A percentile compares a stretch with the other conserved stretches of the same genome.
Conservation (phyloP, 768 basidiomycete genomes). For the Leccinellum albellum region DNA sequence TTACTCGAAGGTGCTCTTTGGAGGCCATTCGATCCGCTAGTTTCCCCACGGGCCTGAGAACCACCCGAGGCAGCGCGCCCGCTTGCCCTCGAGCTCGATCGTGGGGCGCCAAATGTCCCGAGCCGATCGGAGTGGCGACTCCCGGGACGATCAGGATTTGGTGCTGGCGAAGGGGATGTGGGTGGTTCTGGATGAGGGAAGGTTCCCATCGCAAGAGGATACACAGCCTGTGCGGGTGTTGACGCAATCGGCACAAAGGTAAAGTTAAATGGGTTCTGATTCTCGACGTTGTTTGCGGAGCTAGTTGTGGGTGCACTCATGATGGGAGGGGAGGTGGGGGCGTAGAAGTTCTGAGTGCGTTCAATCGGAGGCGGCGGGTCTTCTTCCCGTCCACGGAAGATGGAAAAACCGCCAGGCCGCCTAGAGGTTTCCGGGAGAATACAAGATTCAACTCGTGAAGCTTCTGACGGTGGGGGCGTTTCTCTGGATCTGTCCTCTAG, state of each 20-base stretch:
- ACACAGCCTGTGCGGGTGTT: slow-evolving; percentile 44
- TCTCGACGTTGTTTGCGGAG: slow-evolving; percentile 50
- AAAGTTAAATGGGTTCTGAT: slow-evolving; percentile 52
- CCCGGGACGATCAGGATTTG: slow-evolving; percentile 30
- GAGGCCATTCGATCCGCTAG: slow-evolving; percentile 23
- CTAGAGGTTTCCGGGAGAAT: slow-evolving; percentile 9
- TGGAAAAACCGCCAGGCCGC: slow-evolving; percentile 39
- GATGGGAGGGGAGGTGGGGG: slow-evolving; percentile 38
- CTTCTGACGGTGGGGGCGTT: slow-evolving; percentile 6
- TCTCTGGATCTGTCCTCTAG: slow-evolving; percentile 23
- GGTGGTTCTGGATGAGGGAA: slow-evolving; percentile 35
- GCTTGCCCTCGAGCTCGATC: slow-evolving; percentile 37
- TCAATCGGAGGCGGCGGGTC: slow-evolving; percentile 52
- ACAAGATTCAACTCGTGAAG: slow-evolving; percentile 16
- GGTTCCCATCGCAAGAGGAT: slow-evolving; percentile 36
- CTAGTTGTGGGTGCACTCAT: slow-evolving; percentile 37
- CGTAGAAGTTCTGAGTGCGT: slow-evolving; percentile 50
- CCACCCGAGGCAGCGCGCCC: slow-evolving; percentile 27
- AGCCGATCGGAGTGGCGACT: slow-evolving; percentile 33
- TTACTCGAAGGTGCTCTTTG: slow-evolving; percentile 40
- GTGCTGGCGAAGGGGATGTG: slow-evolving; percentile 32
- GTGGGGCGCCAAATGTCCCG: slow-evolving; percentile 30
- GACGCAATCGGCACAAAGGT: slow-evolving; percentile 49
- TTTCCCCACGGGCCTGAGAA: slow-evolving; percentile 24
- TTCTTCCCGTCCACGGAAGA: slow-evolving; percentile 42